Evolutionary conservation across 2,329 filamentous ascomycete genomes (phyloP), one percentile per base, ranked within the genome.

Genomic region (Alternaria ethzedia): DNA sequence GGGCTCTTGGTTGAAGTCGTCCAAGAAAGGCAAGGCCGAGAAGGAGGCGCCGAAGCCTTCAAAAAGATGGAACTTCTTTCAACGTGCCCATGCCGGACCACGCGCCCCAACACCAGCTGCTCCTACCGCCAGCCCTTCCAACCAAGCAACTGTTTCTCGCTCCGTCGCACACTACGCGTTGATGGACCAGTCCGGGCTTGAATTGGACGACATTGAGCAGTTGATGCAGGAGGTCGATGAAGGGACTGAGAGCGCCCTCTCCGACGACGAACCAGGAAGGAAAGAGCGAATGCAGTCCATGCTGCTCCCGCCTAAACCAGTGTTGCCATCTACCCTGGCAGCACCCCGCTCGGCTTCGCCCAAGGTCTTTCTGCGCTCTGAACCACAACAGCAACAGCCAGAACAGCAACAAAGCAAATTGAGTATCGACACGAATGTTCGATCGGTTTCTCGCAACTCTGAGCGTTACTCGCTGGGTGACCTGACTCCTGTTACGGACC

Each of bases 21-120:
- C 75, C 13, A 78, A 78, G 64, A 73, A 77, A 59, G 66, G 51
- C 43, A 72, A 70, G 45, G 47, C 50, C 1, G 73, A 76, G 54
- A 70, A 78, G 62, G 69, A 74, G 47, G 74, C 67, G 50, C 60
- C 68, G 17, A 84, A 83, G 72, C 72, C 80, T 17, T 70, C 79
- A 21, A 78, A 79, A 64, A 83, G 83, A 75, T 89, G 86, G 86
- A 89, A 87, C 68, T 87, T 89, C 66, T 88, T 89, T 62, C 86
- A 88, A 57, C 77, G 83, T 12, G 80, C 81, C 8, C 82, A 83
- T 13, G 78, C 80, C 6, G 73, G 78, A 11, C 78, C 81, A 30
- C 75, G 82, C 78, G 73, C 79, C 30, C 70, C 74, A 6, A 60
- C 73, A 20, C 68, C 69, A 43, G 71, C 73, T 15, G 66, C 70